Percentiles rank a stretch among this genome's conserved stretches.
Evolutionary conservation across 176 grass and related monocot genomes (phyloP).

Genomic region (Bromus sterilis): DNA sequence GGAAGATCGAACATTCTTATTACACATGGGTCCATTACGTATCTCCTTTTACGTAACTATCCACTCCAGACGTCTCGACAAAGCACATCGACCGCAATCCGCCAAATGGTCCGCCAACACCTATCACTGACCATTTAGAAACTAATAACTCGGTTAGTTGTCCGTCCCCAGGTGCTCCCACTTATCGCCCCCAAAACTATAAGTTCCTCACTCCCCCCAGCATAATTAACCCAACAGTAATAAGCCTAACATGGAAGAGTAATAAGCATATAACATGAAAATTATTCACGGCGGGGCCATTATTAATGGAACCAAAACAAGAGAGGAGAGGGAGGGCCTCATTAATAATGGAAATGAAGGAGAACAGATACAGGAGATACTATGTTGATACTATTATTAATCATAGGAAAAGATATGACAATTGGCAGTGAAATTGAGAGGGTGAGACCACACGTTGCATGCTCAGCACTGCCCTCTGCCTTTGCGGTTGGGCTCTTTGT

Average conservation of each 20-base stretch:
- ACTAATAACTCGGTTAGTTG: not conserved
- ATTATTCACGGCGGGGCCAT: not conserved
- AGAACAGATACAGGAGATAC: not conserved
- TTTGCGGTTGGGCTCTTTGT: not conserved
- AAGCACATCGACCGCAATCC: not conserved
- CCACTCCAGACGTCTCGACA: not conserved
- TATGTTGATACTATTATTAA: not conserved
- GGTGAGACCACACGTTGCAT: not conserved
- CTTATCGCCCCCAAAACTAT: not conserved
- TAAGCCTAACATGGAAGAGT: not conserved
- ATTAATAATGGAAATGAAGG: not conserved
- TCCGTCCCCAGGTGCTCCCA: not conserved
- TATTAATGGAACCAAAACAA: not conserved
- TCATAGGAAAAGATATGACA: not conserved
- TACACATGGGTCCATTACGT: not conserved
- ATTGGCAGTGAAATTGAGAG: not conserved
- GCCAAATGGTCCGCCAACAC: not conserved
- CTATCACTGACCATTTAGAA: not conserved
- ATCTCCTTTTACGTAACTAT: not conserved
- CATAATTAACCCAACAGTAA: not conserved
- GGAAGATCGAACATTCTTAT: no score
- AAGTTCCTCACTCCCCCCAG: not conserved
- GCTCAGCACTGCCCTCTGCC: not conserved
- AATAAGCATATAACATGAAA: not conserved
- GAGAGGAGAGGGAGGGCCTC: not conserved